Evolutionary conservation across 148 eudicot genomes (phyloP).

Genomic region (Simmondsia chinensis): DNA sequence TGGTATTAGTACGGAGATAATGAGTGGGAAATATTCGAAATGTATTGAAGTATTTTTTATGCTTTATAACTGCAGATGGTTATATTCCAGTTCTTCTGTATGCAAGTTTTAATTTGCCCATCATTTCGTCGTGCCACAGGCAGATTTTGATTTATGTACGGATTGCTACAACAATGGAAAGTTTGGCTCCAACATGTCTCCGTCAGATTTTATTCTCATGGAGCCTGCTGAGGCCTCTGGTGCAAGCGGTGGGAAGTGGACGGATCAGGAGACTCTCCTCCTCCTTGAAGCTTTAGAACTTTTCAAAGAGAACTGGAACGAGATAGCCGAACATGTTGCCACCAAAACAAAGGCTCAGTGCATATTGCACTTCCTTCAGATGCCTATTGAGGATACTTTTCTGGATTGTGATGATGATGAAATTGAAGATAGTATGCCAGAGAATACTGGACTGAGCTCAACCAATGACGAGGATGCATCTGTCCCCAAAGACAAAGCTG

Average conservation of each 20-base stretch:
- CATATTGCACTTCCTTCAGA: constrained; percentile 90
- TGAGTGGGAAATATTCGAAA: too few relatives aligned
- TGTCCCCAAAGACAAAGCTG: constrained; percentile 35
- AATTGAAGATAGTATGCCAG: constrained; percentile 19
- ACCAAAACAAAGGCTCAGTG: constrained; percentile 97
- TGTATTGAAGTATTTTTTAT: too few relatives aligned
- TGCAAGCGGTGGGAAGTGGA: constrained; percentile 91
- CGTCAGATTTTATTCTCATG: constrained; percentile 93
- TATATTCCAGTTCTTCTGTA: too few relatives aligned
- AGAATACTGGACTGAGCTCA: constrained; percentile 28
- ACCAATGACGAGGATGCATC: constrained; percentile 22
- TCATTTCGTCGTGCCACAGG: too few relatives aligned
- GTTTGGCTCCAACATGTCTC: constrained; percentile 85
- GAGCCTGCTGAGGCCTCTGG: constrained; percentile 93
- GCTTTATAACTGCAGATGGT: too few relatives aligned
- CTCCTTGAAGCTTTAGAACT: constrained; percentile 96
- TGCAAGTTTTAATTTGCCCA: constrained; percentile 11
- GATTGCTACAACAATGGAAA: constrained; percentile 92
- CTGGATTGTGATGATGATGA: constrained; percentile 44
- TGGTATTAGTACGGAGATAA: too few relatives aligned
- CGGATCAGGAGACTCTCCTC: constrained; percentile 96
- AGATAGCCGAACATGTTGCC: constrained; percentile 98
- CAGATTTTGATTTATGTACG: constrained; percentile 91
- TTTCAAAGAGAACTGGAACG: constrained; percentile 93
- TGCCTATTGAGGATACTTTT: constrained; percentile 92